Evolutionary conservation across 2,329 filamentous ascomycete species (phyloP), one percentile per base, ranked within the genome.

Genomic region (Pseudovirgaria hyperparasitica): DNA sequence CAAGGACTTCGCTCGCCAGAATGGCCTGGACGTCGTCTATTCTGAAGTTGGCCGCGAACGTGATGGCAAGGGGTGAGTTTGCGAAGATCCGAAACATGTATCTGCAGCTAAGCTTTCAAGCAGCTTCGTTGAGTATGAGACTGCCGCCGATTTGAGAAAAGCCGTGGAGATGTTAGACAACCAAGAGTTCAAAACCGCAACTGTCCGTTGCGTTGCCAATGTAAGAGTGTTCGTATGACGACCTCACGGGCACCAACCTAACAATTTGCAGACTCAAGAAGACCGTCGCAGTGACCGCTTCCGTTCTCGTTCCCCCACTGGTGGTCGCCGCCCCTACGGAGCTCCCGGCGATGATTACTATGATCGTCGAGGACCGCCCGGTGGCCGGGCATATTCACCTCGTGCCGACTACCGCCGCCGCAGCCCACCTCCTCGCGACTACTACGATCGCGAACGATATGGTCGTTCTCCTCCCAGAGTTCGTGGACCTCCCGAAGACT

Each of bases 111-210:
- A 4, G 7, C n/a, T 3, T 10, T 27, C 15, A 17, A n/a, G 3
- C 28, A 94, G 87, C 48, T 96, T 94, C 55, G 87, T 98, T 51
- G 90, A 98, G 54, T 98, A 94, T 48, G 90, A 98, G 61, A 92
- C 84, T 36, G 80, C 80, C 32, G 76, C 74, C 40, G 90, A 98
- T 49, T 64, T 98, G 33, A 84, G 82, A 52, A 78, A 77, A 33
- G 90, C 90, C 28, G 82, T 96, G 31, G 85, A 94, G 55, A 94
- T 94, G 60, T 79, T 98, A 37, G 85, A 96, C 54, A 76, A 76
- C 40, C 77, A 76, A 51, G 85, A 93, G 48, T 96, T 96, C 60
- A 94, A 94, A 65, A 85, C 84, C 43, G 74, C 75, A 39, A 70
- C 74, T 39, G 87, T 98, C 41, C 76, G 71, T 40, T 98, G 90